Evolutionary conservation across 495 filamentous ascomycete species (phyloP).

Genomic region (Symbiotaphrina buchneri): DNA sequence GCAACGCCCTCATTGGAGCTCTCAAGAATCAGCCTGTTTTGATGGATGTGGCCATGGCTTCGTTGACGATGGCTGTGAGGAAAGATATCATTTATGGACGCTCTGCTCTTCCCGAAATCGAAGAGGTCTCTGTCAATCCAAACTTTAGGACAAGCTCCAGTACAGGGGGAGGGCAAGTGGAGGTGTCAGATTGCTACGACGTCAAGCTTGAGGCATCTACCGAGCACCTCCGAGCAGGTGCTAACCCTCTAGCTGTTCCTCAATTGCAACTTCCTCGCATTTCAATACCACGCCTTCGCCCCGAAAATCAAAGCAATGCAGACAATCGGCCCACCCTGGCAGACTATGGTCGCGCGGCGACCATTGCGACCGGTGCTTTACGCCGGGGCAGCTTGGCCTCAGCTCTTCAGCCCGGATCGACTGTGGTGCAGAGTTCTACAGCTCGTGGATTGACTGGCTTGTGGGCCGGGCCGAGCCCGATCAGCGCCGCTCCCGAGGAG

Average conservation of each 20-base stretch:
- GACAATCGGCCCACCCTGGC: too few species aligned
- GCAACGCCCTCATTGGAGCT: constrained; percentile 85
- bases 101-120: background rate
- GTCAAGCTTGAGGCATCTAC: constrained; percentile 54
- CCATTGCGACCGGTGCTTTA: too few species aligned
- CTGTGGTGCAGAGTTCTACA: too few species aligned
- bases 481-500: too few species aligned
- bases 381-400: too few species aligned
- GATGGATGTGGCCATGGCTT: constrained; percentile 72
- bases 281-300: too few species aligned
- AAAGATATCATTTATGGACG: constrained; percentile 19
- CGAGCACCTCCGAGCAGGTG: constrained; percentile 48
- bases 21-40: constrained; percentile 76
- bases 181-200: constrained; percentile 43
- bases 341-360: too few species aligned
- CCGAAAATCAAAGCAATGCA: too few species aligned
- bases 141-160: constrained; percentile 4
- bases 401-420: too few species aligned
- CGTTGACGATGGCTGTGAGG: constrained; percentile 70
- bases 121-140: constrained; percentile 10
- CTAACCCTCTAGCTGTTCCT: constrained; percentile 4
- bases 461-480: too few species aligned
- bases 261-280: too few species aligned
- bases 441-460: too few species aligned
- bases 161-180: constrained; percentile 17